Percentiles rank a stretch among this genome's conserved stretches.
phyloP scores from a whole-genome alignment of 495 filamentous ascomycete genomes.

The Hypomontagnella submonticulosa region DNA sequence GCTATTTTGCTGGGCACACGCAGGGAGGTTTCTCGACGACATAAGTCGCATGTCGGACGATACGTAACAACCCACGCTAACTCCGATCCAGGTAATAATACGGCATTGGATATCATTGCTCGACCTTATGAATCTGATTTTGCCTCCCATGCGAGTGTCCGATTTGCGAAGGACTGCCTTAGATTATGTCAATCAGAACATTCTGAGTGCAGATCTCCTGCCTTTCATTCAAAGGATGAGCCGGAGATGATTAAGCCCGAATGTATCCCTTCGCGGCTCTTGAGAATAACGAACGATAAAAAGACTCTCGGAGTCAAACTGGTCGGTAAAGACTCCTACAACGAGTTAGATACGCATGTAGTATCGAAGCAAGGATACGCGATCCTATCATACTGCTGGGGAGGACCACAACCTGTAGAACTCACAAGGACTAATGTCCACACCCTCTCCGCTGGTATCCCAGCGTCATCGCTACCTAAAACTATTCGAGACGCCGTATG shows the following conservation, averaged over 20 bases:
- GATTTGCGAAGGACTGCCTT: conserved; percentile 22
- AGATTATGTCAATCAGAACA: conserved; percentile 16
- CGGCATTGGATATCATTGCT: conserved; percentile 25
- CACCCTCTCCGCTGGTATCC: conserved; percentile 10
- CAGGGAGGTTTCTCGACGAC: background rate
- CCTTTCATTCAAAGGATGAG: conserved; percentile 1
- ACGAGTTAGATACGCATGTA: conserved; percentile 3
- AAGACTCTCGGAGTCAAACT: conserved; percentile 16
- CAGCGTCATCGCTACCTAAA: conserved; percentile 18
- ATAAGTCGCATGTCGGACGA: background rate
- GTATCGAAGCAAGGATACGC: conserved; percentile 29
- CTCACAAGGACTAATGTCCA: conserved; percentile 14
- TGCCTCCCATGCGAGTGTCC: conserved; percentile 14
- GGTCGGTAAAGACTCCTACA: conserved; percentile 5
- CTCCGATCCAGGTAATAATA: conserved; percentile 9
- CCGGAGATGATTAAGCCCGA: conserved; percentile 7
- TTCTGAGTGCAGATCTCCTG: conserved; percentile 14
- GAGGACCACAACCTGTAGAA: conserved; percentile 32
- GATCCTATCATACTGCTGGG: conserved; percentile 40
- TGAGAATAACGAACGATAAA: conserved; percentile 3
- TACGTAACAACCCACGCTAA: too few species aligned
- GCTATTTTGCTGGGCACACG: too few species aligned
- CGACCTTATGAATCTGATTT: conserved; percentile 35
- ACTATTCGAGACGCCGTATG: conserved; percentile 35
- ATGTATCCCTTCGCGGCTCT: conserved; percentile 14